A percentile compares a stretch with the other conserved stretches of the same genome.
phyloP scores from a whole-genome alignment of 2,329 filamentous ascomycete genomes.

The Keithomyces neogunnii region DNA sequence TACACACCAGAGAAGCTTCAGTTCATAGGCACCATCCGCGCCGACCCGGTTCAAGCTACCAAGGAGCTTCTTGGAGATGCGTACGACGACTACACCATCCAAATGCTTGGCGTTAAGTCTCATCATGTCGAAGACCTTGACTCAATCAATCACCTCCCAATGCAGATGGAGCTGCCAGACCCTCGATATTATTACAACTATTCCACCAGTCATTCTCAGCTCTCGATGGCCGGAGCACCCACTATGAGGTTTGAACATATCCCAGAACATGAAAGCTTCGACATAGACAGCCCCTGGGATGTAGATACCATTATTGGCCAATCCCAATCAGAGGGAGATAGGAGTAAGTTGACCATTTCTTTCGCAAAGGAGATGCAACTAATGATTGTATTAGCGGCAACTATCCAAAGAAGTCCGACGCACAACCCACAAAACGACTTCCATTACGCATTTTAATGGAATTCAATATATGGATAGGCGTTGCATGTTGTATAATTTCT shows the following conservation, averaged over 20 bases:
- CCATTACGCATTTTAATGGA: not conserved
- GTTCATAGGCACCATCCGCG: constrained; percentile 12
- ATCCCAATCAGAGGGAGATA: constrained; percentile 10
- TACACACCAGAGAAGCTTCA: constrained; percentile 12
- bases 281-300: constrained; percentile 16
- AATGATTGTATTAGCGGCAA: not conserved
- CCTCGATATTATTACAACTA: constrained; percentile 10
- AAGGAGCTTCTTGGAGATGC: constrained; percentile 13
- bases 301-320: constrained; percentile 13
- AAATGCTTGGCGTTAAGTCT: constrained; percentile 6
- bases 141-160: constrained; percentile 10
- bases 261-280: constrained; percentile 12
- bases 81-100: constrained; percentile 7
- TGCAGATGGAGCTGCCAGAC: constrained; percentile 10
- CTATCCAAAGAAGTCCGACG: not conserved
- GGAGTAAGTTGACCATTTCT: constrained; percentile 7
- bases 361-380: not conserved
- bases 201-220: constrained; percentile 4
- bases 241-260: constrained; percentile 11
- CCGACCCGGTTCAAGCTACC: constrained; percentile 12
- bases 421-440: constrained; percentile 2
- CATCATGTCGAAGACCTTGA: constrained; percentile 11
- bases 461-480: not conserved
- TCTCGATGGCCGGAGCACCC: not conserved
- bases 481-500: too few relatives aligned